These are phyloP conservation scores for Mucor piriformis DNA, from an alignment of 371 early-diverging fungal genomes.

Conservation along the genomic window DNA sequence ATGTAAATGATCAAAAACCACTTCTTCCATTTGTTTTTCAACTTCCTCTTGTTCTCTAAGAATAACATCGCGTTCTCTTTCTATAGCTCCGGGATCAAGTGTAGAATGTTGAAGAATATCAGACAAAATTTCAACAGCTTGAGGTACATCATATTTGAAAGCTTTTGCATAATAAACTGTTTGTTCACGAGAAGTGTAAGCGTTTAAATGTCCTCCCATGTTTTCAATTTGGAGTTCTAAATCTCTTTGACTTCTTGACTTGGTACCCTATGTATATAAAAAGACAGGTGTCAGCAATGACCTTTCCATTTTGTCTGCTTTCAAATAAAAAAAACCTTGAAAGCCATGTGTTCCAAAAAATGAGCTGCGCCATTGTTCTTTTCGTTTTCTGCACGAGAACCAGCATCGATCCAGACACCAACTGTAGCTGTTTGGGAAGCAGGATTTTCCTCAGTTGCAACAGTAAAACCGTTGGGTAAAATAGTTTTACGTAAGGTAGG, in stretches of 20 bases:
- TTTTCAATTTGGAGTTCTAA: constrained; percentile 95
- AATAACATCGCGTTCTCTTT: constrained; percentile 95
- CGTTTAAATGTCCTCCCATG: constrained; percentile 97
- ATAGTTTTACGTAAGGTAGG: constrained; percentile 77
- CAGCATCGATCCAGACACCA: constrained; percentile 98
- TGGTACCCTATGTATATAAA: constrained; percentile 85
- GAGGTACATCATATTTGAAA: constrained; percentile 83
- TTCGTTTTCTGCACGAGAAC: constrained; percentile 88
- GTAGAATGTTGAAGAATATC: constrained; percentile 95
- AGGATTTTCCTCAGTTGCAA: constrained; percentile 94
- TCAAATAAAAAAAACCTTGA: constrained; percentile 82
- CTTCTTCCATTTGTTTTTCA: constrained; percentile 94
- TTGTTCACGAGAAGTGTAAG: constrained; percentile 98
- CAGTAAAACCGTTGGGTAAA: constrained; percentile 91
- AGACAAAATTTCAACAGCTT: constrained; percentile 89
- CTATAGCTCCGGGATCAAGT: constrained; percentile 77
- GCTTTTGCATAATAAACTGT: constrained; percentile 97
- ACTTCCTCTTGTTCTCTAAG: constrained; percentile 95
- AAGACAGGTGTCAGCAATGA: constrained; percentile 20
- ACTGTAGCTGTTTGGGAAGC: constrained; percentile 95
- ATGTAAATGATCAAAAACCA: constrained; percentile 82
- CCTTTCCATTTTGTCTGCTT: constrained; percentile 62
- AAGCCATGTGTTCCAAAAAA: constrained; percentile 98
- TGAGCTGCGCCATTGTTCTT: constrained; percentile 96
- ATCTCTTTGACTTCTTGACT: constrained; percentile 68